Evolutionary conservation across 2,329 filamentous ascomycete genomes (phyloP).

Genomic region (Bertia moriformis): DNA sequence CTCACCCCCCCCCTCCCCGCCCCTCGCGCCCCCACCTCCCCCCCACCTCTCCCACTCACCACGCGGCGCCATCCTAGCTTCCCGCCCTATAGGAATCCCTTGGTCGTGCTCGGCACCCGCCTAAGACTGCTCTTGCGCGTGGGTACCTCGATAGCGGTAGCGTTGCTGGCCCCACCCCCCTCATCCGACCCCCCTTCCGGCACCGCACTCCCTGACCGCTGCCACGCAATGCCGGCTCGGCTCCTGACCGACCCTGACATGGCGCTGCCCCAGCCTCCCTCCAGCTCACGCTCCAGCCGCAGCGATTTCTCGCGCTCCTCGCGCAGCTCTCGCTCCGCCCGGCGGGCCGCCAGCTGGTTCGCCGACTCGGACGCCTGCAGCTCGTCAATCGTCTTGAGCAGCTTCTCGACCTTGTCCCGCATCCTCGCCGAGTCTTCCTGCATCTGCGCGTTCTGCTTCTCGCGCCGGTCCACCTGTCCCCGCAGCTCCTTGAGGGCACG

Average conservation of each 20-base stretch:
- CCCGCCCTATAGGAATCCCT: not conserved
- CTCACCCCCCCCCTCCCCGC: too few relatives aligned
- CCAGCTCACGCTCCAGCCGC: constrained; percentile 72
- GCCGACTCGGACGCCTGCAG: constrained; percentile 76
- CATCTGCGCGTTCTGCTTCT: constrained; percentile 70
- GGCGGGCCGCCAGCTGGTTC: constrained; percentile 66
- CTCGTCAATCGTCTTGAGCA: constrained; percentile 84
- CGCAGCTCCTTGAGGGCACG: constrained; percentile 88
- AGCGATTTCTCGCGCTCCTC: constrained; percentile 75
- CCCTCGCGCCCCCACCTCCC: too few relatives aligned
- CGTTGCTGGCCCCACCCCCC: too few relatives aligned
- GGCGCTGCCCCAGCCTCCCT: constrained; percentile 31
- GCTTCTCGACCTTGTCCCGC: constrained; percentile 79
- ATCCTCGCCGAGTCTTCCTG: constrained; percentile 72
- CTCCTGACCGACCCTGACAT: not conserved
- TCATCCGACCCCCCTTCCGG: not conserved
- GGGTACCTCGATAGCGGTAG: not conserved
- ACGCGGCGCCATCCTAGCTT: too few relatives aligned
- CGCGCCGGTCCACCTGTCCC: constrained; percentile 78
- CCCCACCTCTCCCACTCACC: too few relatives aligned
- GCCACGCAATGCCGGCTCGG: not conserved
- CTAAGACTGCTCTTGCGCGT: not conserved
- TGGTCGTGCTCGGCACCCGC: not conserved
- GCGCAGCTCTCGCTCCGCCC: constrained; percentile 76
- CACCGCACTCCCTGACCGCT: not conserved